Base-by-base conservation (phyloP, 1,284 basidiomycete genomes). In the Volvariella volvacea region DNA sequence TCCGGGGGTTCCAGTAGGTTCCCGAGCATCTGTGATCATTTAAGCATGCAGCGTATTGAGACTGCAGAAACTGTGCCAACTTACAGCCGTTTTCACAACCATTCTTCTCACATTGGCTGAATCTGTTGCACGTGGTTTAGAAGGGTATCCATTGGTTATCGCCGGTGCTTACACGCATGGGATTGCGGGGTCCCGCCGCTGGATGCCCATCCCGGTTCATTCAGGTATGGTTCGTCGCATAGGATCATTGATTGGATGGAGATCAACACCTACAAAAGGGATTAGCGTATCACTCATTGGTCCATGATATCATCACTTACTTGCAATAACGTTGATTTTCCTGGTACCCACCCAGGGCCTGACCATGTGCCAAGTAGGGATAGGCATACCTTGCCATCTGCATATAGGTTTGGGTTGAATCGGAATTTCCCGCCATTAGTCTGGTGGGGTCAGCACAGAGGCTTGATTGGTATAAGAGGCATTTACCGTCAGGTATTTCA, bases 211-310 rank as follows among this genome's bases (percentile, higher is more conserved):
- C 83, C 89, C 10, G 92, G 92, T 62, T 96, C 92, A 54, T 92
- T 93, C 46, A 88, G 61, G 57, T 89, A 91, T 3, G 91, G 90
- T 53, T 93, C 90, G 9, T 92, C 88, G 50, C 86, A 90, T 17
- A 93, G 66, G 51, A 94, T 93, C 83, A 95, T 88, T 4, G 88
- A 89, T 65, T 94, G 92, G 37, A 94, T 92, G n/a, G 90, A 93
- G 37, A 95, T 86, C 36, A 92, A 70, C 22, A 91, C 88, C 82
- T 88, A 8, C 54, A 14, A 37, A 17, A 46, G 42, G 21, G 21
- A 50, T 36, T 30, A 43, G 21, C 10, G 19, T 17, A n/a, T n/a
- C n/a, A 31, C 34, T 34, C 37, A 14, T 14, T 3, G 12, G 10
- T 4, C 12, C 6, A 4, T 36, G 15, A 20, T 7, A n/a, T 19